Evolutionary conservation across 805 yeast genomes (phyloP).

Genomic region (Vanderwaltozyma yarrowii): DNA sequence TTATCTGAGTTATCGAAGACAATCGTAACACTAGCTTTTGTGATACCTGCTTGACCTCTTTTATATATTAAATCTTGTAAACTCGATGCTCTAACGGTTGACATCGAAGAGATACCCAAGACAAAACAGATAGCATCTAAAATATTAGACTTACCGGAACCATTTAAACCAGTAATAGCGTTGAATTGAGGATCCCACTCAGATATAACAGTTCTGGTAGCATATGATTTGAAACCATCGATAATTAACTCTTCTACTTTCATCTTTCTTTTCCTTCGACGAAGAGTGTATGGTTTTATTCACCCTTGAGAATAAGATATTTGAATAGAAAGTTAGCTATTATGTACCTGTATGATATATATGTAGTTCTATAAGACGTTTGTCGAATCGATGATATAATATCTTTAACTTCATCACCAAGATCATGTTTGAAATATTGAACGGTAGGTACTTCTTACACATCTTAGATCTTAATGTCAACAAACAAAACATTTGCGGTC

Average conservation of each 20-base stretch:
- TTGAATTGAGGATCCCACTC: constrained; percentile 96
- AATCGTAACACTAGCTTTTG: constrained; percentile 92
- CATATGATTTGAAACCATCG: constrained; percentile 97
- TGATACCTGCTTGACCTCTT: constrained; percentile 96
- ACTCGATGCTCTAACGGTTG: constrained; percentile 89
- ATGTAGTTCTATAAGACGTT: no score
- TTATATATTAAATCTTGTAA: constrained; percentile 91
- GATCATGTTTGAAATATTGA: no score
- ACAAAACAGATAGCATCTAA: constrained; percentile 97
- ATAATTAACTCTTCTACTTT: constrained; percentile 91
- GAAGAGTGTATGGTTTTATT: no score
- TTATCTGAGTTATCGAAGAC: constrained; percentile 84
- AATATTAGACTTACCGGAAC: constrained; percentile 95
- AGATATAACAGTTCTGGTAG: constrained; percentile 89
- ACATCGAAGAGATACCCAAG: constrained; percentile 89
- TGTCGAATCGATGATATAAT: no score
- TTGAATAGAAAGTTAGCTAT: no score
- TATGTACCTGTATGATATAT: no score
- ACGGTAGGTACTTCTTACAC: background rate
- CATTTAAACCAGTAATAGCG: constrained; percentile 95
- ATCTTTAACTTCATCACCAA: no score
- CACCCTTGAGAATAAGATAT: no score
- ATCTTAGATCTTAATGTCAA: constrained; percentile 3
- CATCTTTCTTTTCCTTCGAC: constrained; percentile 47
- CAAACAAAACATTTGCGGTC: background rate